phyloP scores from a whole-genome alignment of 495 filamentous ascomycete genomes.

The Pyrenula aspistea region DNA sequence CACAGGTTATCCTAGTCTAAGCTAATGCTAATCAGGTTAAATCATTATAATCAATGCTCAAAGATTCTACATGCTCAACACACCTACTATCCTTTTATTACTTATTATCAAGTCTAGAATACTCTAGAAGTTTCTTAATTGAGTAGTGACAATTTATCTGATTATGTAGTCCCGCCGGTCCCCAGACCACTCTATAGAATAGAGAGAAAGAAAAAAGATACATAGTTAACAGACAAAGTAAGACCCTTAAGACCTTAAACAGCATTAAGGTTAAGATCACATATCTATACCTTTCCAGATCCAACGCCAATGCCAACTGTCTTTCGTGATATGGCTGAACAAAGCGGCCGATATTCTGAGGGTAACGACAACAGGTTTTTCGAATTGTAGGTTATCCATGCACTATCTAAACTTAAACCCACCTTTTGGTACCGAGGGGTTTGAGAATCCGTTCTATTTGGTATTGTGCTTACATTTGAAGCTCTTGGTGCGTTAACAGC shows the following conservation, averaged over 20 bases:
- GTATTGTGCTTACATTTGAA: constrained; percentile 1
- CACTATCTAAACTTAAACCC: constrained; percentile 10
- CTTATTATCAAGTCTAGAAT: constrained; percentile 6
- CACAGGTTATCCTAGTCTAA: no score
- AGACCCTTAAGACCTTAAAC: constrained; percentile 1
- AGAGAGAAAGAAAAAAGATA: constrained; percentile 8
- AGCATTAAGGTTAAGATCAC: constrained; percentile 5
- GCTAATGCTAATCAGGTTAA: no score
- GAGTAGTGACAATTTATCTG: constrained; percentile 9
- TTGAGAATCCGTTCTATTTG: constrained; percentile 5
- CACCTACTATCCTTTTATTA: no score
- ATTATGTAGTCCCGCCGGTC: constrained; percentile 8
- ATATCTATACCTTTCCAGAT: constrained; percentile 15
- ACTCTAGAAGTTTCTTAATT: constrained; percentile 11
- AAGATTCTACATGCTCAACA: no score
- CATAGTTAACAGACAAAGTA: no score
- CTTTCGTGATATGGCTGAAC: constrained; percentile 9
- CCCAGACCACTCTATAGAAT: constrained; percentile 4
- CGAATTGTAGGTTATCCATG: constrained; percentile 14
- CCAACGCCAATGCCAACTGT: constrained; percentile 10
- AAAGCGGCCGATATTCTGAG: constrained; percentile 14
- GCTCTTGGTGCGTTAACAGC: constrained; percentile 3
- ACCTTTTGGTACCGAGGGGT: constrained; percentile 8
- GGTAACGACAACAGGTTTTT: constrained; percentile 13
- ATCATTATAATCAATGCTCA: no score